These are phyloP conservation scores for Rhynchospora breviuscula DNA, from an alignment of 176 grass and related monocot genomes.

Conservation along the genomic window DNA sequence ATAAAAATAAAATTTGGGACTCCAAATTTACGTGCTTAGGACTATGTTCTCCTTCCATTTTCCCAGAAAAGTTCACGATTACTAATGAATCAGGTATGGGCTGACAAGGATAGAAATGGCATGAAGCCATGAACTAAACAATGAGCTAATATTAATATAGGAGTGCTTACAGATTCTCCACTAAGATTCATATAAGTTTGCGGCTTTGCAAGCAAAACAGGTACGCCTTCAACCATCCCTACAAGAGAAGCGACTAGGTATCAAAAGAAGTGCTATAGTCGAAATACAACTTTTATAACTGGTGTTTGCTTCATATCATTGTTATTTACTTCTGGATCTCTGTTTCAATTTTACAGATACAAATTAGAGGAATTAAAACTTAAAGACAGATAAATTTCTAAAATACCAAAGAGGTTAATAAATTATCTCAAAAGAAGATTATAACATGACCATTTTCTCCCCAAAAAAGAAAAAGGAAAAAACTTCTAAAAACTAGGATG, in stretches of 20 bases:
- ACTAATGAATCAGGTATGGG: not conserved
- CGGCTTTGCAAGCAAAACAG: slow-evolving; percentile 70
- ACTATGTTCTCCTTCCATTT: not conserved
- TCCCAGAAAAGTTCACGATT: too few relatives aligned
- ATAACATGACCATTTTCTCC: too few relatives aligned
- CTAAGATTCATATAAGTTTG: slow-evolving; percentile 97
- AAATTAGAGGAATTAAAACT: not conserved
- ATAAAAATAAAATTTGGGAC: not conserved
- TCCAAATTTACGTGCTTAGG: not conserved
- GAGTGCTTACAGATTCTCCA: slow-evolving; percentile 71
- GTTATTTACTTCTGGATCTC: not conserved
- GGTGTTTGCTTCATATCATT: not conserved
- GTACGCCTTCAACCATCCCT: slow-evolving; percentile 63
- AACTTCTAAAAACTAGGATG: not conserved
- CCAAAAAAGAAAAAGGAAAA: not conserved
- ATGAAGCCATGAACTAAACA: not conserved
- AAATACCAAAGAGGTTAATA: not conserved
- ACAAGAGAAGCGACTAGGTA: slow-evolving; percentile 25
- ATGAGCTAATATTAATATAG: not conserved
- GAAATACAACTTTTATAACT: not conserved
- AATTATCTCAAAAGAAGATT: not conserved
- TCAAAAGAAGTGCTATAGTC: not conserved
- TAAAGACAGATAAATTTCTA: not conserved
- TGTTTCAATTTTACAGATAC: not conserved
- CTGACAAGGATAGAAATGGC: slow-evolving; percentile 5